phyloP scores from a whole-genome alignment of 2,329 filamentous ascomycete genomes.

The Alternaria gansuensis region DNA sequence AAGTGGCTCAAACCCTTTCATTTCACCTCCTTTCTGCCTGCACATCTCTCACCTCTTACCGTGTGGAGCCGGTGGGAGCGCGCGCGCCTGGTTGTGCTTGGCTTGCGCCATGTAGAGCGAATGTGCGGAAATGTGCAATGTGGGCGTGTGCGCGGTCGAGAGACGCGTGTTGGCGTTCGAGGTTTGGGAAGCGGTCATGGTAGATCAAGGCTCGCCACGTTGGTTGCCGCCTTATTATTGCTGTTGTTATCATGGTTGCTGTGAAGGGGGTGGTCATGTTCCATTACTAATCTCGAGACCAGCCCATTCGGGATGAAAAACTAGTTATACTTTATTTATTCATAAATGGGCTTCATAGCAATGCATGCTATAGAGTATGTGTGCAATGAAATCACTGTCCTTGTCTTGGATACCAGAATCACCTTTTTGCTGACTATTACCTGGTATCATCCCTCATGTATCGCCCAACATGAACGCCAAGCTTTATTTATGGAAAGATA shows the following conservation, averaged over 20 bases:
- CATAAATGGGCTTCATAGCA: background rate
- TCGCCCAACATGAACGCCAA: background rate
- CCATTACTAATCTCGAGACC: no score
- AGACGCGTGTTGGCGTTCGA: background rate
- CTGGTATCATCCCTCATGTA: conserved; percentile 1
- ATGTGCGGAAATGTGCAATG: conserved; percentile 12
- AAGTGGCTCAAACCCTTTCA: background rate
- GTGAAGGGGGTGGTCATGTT: background rate
- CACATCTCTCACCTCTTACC: conserved; percentile 14
- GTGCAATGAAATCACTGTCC: background rate
- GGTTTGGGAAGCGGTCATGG: no score
- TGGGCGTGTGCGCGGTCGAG: conserved; percentile 11
- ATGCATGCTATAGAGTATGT: background rate
- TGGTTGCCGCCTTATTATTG: no score
- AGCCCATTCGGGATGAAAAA: background rate
- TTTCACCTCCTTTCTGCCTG: background rate
- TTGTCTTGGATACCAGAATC: background rate
- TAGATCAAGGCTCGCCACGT: no score
- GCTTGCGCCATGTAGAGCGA: background rate
- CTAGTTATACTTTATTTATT: background rate
- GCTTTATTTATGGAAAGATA: background rate
- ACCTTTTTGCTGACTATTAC: background rate
- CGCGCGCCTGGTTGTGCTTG: background rate
- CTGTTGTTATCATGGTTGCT: no score
- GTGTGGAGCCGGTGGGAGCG: conserved; percentile 3